Evolutionary conservation across 2,329 filamentous ascomycete species (phyloP), one percentile per base, ranked within the genome.

Genomic region (Diaporthe humulicola): DNA sequence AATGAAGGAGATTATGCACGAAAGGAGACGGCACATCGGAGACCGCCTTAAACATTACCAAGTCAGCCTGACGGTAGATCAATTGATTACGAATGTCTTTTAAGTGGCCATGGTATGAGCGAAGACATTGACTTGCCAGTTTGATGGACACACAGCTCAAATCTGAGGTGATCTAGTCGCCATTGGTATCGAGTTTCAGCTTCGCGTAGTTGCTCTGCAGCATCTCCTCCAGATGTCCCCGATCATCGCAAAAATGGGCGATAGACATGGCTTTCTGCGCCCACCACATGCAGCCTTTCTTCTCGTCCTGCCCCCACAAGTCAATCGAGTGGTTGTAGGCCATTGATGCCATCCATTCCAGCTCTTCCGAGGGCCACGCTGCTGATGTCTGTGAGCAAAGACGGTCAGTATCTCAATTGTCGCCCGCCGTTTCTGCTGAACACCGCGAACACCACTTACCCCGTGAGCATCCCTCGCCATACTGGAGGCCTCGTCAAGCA

Each of bases 271-370:
- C 91, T 78, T 89, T 88, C 9, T 89, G 86, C 1, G 90, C 90
- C 93, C 93, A 95, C 48, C 82, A 81, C 76, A 86, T 88, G 64
- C 91, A 92, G 2, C 84, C 82, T 6, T 85, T 86, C 73, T 90
- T 88, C 33, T 93, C 87, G 1, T 87, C 86, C 1, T 84, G 85
- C 17, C 88, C 86, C 78, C 90, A 91, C n/a, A 90, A 86, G 78
- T 95, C 93, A 7, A 95, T 86, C 0, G 90, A 92, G 75, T 92
- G 91, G 78, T 96, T 96, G 82, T 93, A 95, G 0, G 90, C 85
- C 8, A 88, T 90, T 1, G 90, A 90, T 0, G 91, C 90, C n/a
- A 97, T 88, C 93, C 93, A 97, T 79, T 95, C 92, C 1, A 96
- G 83, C 80, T 97, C 94, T 4, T 89, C 87, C 0, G 84, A 79